Evolutionary conservation across 2,329 filamentous ascomycete genomes (phyloP).

Genomic region (Fusarium sp.): DNA sequence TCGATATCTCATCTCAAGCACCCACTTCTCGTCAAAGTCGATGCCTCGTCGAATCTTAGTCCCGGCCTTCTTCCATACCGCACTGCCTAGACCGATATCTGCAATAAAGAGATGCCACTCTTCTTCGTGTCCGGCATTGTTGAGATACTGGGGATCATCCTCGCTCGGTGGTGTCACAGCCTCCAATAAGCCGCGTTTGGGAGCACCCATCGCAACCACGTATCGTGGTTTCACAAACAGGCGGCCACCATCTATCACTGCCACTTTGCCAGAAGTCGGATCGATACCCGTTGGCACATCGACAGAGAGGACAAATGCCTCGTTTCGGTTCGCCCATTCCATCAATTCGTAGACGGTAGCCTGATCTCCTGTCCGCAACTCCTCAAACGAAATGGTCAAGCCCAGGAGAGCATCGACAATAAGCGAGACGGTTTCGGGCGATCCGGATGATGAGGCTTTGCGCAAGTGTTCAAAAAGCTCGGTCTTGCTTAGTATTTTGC

Average conservation of each 20-base stretch:
- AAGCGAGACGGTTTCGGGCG: constrained; percentile 73
- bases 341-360: constrained; percentile 88
- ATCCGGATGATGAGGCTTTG: constrained; percentile 54
- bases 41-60: constrained; percentile 84
- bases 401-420: constrained; percentile 92
- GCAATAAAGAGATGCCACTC: constrained; percentile 85
- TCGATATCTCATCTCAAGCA: constrained; percentile 73
- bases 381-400: constrained; percentile 87
- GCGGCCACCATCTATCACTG: constrained; percentile 76
- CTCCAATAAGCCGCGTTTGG: constrained; percentile 84
- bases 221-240: constrained; percentile 85
- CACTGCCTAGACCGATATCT: constrained; percentile 85
- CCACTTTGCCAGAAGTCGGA: constrained; percentile 76
- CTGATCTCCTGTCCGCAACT: constrained; percentile 84
- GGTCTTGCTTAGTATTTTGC: constrained; percentile 72
- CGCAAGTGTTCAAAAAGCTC: constrained; percentile 71
- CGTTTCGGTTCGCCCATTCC: constrained; percentile 91
- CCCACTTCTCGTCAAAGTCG: constrained; percentile 89
- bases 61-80: constrained; percentile 86
- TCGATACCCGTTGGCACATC: constrained; percentile 92
- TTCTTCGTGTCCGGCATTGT: constrained; percentile 57
- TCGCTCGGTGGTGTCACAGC: constrained; percentile 69
- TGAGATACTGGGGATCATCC: constrained; percentile 48
- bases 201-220: constrained; percentile 86
- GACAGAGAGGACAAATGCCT: constrained; percentile 84